Base-by-base conservation (phyloP, 805 yeast species). In the Tetrapisispora fleetii region DNA sequence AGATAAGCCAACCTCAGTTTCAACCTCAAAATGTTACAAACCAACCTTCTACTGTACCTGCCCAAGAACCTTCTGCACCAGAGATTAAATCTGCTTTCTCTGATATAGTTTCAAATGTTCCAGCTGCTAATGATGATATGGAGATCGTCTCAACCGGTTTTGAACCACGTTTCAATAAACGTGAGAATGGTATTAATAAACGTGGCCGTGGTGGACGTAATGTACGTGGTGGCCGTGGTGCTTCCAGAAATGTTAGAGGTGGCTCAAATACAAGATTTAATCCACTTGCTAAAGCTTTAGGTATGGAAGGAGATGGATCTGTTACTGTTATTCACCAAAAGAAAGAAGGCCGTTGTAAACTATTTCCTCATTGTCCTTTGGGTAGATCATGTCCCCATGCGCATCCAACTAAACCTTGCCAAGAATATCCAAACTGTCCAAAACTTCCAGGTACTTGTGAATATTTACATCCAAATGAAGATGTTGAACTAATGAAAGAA, bases 401-500 rank as follows among this genome's bases (percentile, higher is more conserved):
- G 3, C 96, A 89, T 67, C 96, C 96, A 21, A 79, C 87, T 1
- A 84, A 77, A 57, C 72, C 72, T 7, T 88, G 96, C 65, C 78
- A 75, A 66, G 78, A 79, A 7, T 86, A 74, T 63, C 93, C 93
- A 49, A 77, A 81, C 57, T 88, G 96, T 68, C 75, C 86, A 24
- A 82, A 83, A 57, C 76, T 82, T 3, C 81, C 84, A 35, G 95
- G 95, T 11, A 85, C 93, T 0, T 88, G 96, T 68, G 81, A 79
- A 54, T 86, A 71, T 58, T 69, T 89, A 55, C 96, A 88, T 63
- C 90, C 95, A 11, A 85, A 85, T 51, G 88, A 88, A 68, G 96
- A 88, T 65, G 84, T 77, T 57, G 85, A 73, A 33, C 70, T 85
- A 58, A 78, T 83, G 68, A 79, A 78, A 37, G 85, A 81, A 60